Conservation (phyloP, 108 stramenopile genomes). For the Skeletonema costatum region DNA sequence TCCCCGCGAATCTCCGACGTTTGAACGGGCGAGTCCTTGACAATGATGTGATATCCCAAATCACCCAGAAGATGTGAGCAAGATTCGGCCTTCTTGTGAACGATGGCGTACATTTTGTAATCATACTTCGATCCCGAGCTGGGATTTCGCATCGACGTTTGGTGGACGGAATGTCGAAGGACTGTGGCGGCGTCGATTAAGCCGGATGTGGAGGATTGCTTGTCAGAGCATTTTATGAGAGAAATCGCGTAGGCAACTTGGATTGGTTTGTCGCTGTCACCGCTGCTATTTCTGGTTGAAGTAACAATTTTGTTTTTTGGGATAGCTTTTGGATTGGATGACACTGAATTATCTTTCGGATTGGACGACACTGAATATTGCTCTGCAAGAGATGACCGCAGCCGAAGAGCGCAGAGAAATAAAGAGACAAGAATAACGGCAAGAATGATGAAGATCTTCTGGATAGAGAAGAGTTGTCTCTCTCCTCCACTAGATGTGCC, state of each 20-base stretch:
- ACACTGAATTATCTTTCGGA: not conserved
- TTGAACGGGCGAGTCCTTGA: constrained; percentile 38
- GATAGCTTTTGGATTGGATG: not conserved
- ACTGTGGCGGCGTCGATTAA: constrained; percentile 50
- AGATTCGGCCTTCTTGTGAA: constrained; percentile 26
- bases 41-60: constrained; percentile 32
- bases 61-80: constrained; percentile 19
- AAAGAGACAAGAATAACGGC: not conserved
- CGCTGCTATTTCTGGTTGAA: not conserved
- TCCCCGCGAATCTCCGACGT: constrained; percentile 37
- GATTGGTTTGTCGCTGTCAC: constrained; percentile 1
- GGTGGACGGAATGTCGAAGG: constrained; percentile 54
- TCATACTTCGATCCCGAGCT: constrained; percentile 33
- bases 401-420: not conserved
- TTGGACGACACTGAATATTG: not conserved
- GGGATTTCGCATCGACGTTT: constrained; percentile 27
- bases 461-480: not conserved
- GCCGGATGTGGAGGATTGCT: constrained; percentile 43
- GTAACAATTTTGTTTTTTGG: not conserved
- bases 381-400: not conserved
- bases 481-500: not conserved
- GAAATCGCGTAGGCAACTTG: constrained; percentile 54
- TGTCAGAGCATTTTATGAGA: constrained; percentile 51
- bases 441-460: not conserved
- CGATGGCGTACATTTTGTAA: constrained; percentile 54